Conservation (phyloP, 495 filamentous ascomycete species). For the Trichoderma gamsii region DNA sequence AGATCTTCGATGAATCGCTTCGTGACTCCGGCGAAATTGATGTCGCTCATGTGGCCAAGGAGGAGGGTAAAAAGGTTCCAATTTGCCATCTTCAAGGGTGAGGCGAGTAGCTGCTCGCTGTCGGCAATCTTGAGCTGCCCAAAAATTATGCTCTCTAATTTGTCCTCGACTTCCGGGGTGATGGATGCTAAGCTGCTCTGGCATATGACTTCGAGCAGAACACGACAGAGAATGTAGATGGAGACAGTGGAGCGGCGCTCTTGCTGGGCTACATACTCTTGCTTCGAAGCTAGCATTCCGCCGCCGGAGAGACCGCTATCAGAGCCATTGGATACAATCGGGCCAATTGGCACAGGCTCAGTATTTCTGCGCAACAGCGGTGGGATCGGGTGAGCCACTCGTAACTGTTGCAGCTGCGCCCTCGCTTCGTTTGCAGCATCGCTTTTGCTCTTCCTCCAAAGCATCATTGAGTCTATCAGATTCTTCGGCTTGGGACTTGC, state of each 20-base stretch:
- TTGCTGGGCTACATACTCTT: constrained; percentile 64
- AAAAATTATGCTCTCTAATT: constrained; percentile 90
- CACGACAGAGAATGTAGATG: constrained; percentile 89
- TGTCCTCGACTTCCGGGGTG: constrained; percentile 80
- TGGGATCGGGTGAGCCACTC: constrained; percentile 25
- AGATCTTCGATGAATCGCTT: constrained; percentile 76
- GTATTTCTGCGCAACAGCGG: constrained; percentile 43
- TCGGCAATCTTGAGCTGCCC: constrained; percentile 84
- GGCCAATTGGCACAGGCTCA: constrained; percentile 36
- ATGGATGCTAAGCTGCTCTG: constrained; percentile 79
- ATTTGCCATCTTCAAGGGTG: constrained; percentile 79
- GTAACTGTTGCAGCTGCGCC: constrained; percentile 57
- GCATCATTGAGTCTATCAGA: constrained; percentile 95
- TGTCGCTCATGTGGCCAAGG: constrained; percentile 88
- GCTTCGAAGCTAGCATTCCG: constrained; percentile 48
- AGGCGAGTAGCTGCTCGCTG: constrained; percentile 68
- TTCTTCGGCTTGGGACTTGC: constrained; percentile 88
- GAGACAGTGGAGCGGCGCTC: constrained; percentile 87
- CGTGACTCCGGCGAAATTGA: constrained; percentile 78
- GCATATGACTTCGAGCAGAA: constrained; percentile 87
- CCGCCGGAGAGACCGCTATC: constrained; percentile 20
- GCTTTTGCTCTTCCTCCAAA: constrained; percentile 91
- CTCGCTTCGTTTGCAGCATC: constrained; percentile 67
- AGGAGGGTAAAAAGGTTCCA: constrained; percentile 91
- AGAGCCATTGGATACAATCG: constrained; percentile 17